Percentiles rank a stretch among this genome's conserved stretches.
Evolutionary conservation across 352 stramenopile species (phyloP).

Genomic region (Globisporangium cylindrosporum): DNA sequence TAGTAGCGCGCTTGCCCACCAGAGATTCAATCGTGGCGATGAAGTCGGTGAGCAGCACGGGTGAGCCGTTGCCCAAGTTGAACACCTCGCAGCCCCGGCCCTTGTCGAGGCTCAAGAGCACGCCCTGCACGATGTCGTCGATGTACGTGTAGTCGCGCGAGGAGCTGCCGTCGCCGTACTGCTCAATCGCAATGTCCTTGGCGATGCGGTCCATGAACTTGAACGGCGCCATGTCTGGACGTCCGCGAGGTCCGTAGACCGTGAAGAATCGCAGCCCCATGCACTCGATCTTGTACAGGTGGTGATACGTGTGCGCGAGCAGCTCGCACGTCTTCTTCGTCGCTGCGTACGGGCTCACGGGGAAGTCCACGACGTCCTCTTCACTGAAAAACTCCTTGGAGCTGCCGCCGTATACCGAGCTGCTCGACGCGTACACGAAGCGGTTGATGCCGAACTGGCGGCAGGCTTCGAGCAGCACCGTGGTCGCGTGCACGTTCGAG

Average conservation of each 20-base stretch:
- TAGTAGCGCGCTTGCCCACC: constrained; percentile 92
- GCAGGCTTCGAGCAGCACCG: constrained; percentile 91
- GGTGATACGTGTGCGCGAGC: constrained; percentile 96
- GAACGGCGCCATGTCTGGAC: constrained; percentile 75
- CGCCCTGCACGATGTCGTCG: constrained; percentile 96
- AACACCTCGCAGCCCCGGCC: constrained; percentile 92
- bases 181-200: constrained; percentile 91
- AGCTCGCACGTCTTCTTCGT: constrained; percentile 98
- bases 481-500: constrained; percentile 95
- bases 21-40: constrained; percentile 95
- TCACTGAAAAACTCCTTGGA: constrained; percentile 91
- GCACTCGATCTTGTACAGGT: constrained; percentile 94
- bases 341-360: constrained; percentile 96
- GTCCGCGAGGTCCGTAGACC: constrained; percentile 94
- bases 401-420: constrained; percentile 94
- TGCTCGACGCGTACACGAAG: constrained; percentile 96
- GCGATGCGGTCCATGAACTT: constrained; percentile 19
- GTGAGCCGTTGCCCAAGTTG: constrained; percentile 95
- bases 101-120: constrained; percentile 77
- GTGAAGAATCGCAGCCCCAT: constrained; percentile 98
- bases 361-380: constrained; percentile 90
- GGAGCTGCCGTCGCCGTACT: constrained; percentile 96
- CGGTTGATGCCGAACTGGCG: constrained; percentile 88
- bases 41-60: constrained; percentile 92
- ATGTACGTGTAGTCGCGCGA: constrained; percentile 99